These are phyloP conservation scores for Pythium pectinolyticum DNA, from an alignment of 352 stramenopile genomes.

Conservation along the genomic window DNA sequence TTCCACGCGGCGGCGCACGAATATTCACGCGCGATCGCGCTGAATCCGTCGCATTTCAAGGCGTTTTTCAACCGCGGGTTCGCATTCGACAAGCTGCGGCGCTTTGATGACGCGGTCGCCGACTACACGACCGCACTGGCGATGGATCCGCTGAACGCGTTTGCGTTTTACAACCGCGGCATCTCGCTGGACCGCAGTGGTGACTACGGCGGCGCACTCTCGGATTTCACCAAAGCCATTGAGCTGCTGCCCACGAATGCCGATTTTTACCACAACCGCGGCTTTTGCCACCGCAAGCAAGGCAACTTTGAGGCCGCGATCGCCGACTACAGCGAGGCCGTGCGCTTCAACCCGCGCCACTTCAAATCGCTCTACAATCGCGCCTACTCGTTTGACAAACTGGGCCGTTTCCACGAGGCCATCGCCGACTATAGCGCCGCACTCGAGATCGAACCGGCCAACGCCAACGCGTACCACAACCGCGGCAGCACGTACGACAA, in stretches of 20 bases:
- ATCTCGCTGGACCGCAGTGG: conserved; percentile 84
- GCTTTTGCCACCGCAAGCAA: conserved; percentile 83
- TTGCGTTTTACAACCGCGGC: conserved; percentile 81
- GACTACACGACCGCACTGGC: conserved; percentile 75
- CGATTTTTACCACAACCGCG: conserved; percentile 85
- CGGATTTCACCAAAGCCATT: conserved; percentile 82
- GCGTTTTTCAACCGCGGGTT: conserved; percentile 89
- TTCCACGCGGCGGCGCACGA: conserved; percentile 76
- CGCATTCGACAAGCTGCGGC: conserved; percentile 76
- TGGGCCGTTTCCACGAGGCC: conserved; percentile 62
- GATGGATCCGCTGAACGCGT: conserved; percentile 74
- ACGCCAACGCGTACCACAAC: conserved; percentile 86
- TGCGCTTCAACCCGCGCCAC: conserved; percentile 67
- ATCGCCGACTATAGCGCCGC: conserved; percentile 78
- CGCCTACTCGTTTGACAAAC: conserved; percentile 85
- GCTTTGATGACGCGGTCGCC: conserved; percentile 71
- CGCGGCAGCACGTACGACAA: conserved; percentile 80
- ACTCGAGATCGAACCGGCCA: conserved; percentile 60
- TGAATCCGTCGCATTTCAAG: conserved; percentile 86
- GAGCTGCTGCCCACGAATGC: conserved; percentile 68
- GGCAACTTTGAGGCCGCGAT: conserved; percentile 79
- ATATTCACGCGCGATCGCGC: conserved; percentile 73
- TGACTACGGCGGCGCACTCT: conserved; percentile 79
- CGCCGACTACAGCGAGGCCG: conserved; percentile 70
- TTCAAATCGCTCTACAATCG: conserved; percentile 91